Evolutionary conservation across 2,329 filamentous ascomycete species (phyloP), one percentile per base, ranked within the genome.

Genomic region (Colletotrichum sp.): DNA sequence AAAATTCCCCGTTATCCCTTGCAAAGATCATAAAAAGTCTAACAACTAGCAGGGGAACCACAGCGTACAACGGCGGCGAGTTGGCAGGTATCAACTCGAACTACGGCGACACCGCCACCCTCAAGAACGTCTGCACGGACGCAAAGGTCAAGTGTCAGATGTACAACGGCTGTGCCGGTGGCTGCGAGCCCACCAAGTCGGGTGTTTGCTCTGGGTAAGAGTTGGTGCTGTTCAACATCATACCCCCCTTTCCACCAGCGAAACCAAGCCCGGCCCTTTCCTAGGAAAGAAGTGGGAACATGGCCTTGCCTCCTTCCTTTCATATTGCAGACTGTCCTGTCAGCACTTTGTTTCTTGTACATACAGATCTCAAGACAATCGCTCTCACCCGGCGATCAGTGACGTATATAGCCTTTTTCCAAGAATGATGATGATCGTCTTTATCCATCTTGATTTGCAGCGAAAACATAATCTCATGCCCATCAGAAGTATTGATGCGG

Each of bases 11-110:
- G n/a, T n/a, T n/a, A n/a, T n/a, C n/a, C n/a, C n/a, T n/a, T n/a
- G n/a, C n/a, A n/a, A n/a, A n/a, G n/a, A n/a, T n/a, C n/a, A n/a
- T n/a, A n/a, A n/a, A n/a, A n/a, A n/a, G n/a, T n/a, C n/a, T n/a
- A n/a, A n/a, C n/a, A n/a, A n/a, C n/a, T n/a, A n/a, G n/a, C n/a
- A n/a, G n/a, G n/a, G n/a, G n/a, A n/a, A n/a, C n/a, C n/a, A n/a
- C n/a, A n/a, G 86, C 85, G 16, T 80, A 78, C 28, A 78, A 83
- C 26, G 86, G 86, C 24, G 84, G 84, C 32, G 81, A 85, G 39
- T 81, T 88, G 9, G 84, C 81, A 7, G 86, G 86, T 18, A 24
- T 86, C 78, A 87, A 86, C 81, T 78, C 82, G 61, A 86, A 87
- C 83, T 84, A 84, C 75, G 84, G 83, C 13, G 83, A 84, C 68